Evolutionary conservation across 768 basidiomycete species (phyloP).

Genomic region (Flagelloscypha sp.): DNA sequence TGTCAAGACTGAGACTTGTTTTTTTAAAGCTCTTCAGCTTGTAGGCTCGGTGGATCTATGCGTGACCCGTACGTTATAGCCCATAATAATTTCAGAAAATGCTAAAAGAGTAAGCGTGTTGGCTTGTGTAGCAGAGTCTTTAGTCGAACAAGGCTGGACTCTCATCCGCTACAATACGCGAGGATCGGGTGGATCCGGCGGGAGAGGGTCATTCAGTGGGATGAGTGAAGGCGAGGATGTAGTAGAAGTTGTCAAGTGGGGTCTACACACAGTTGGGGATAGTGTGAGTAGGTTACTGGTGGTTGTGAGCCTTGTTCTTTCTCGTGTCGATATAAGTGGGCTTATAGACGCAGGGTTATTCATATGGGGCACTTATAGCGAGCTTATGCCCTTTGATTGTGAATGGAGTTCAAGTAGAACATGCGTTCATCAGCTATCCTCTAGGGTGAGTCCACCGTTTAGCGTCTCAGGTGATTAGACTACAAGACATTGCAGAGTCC

Average conservation of each 20-base stretch:
- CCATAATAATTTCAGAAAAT: no score
- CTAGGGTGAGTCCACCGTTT: no score
- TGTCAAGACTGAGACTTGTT: conserved; percentile 11
- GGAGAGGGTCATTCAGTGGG: conserved; percentile 68
- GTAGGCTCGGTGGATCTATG: no score
- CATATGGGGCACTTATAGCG: conserved; percentile 67
- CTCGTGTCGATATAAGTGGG: conserved; percentile 6
- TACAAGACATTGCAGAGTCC: no score
- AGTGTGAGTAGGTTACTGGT: conserved; percentile 36
- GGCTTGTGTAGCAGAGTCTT: conserved; percentile 26
- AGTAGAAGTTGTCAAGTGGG: conserved; percentile 51
- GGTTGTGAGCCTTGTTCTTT: background rate
- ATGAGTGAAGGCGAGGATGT: conserved; percentile 64
- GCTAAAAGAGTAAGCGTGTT: conserved; percentile 50
- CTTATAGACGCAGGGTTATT: conserved; percentile 58
- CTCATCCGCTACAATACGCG: conserved; percentile 72
- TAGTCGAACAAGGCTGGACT: conserved; percentile 41
- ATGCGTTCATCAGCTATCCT: no score
- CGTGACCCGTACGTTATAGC: no score
- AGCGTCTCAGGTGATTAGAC: no score
- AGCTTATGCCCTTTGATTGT: conserved; percentile 58
- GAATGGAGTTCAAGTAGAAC: no score
- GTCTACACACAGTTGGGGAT: conserved; percentile 26
- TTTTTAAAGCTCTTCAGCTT: no score
- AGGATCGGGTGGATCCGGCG: conserved; percentile 67